Conservation (phyloP, 2,329 filamentous ascomycete genomes). For the Exophiala xenobiotica region DNA sequence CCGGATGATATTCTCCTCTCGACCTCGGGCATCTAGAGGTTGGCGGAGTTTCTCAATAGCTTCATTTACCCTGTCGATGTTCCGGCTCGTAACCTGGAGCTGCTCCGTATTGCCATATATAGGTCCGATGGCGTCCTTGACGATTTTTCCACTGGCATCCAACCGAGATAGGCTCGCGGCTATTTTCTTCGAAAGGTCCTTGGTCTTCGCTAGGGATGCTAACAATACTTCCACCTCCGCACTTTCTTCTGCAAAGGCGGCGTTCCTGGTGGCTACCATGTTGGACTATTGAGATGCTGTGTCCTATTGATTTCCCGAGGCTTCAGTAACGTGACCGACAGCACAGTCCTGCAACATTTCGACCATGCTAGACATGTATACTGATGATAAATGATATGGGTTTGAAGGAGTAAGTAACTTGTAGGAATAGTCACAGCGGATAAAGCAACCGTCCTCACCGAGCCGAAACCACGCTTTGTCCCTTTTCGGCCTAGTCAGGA, state of each 20-base stretch:
- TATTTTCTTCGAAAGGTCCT: slow-evolving; percentile 91
- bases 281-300: slow-evolving; percentile 9
- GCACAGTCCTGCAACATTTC: too few relatives aligned
- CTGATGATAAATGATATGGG: too few relatives aligned
- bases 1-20: slow-evolving; percentile 88
- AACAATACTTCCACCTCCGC: slow-evolving; percentile 67
- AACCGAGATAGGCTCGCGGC: slow-evolving; percentile 80
- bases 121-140: slow-evolving; percentile 87
- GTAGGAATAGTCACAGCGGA: too few relatives aligned
- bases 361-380: too few relatives aligned
- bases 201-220: slow-evolving; percentile 82
- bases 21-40: slow-evolving; percentile 87
- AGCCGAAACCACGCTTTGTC: not conserved
- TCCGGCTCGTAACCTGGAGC: slow-evolving; percentile 81
- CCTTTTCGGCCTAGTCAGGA: slow-evolving; percentile 1
- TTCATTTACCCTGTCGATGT: slow-evolving; percentile 80
- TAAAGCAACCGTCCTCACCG: too few relatives aligned
- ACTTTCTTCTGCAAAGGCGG: slow-evolving; percentile 63
- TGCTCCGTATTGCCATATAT: slow-evolving; percentile 89
- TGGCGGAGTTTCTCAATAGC: slow-evolving; percentile 87
- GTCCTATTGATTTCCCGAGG: not conserved
- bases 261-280: slow-evolving; percentile 58
- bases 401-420: too few relatives aligned
- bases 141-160: slow-evolving; percentile 83
- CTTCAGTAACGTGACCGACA: not conserved